Evolutionary conservation across 805 yeast species (phyloP).

Genomic region (Candida endomychidarum): DNA sequence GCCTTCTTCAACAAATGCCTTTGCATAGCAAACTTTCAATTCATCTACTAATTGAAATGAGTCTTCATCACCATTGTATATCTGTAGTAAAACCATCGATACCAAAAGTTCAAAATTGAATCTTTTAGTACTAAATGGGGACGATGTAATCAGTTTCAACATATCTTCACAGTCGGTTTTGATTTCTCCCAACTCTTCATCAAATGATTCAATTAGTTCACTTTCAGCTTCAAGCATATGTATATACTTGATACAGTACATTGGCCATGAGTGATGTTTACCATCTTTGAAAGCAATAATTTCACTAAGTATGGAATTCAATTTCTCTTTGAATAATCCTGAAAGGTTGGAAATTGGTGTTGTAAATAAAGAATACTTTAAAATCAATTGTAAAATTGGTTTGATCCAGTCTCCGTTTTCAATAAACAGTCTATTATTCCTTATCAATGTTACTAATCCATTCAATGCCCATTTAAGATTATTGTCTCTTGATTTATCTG

Average conservation of each 20-base stretch:
- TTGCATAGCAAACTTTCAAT: slow-evolving; percentile 58
- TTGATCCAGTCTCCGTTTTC: slow-evolving; percentile 22
- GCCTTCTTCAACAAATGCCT: slow-evolving; percentile 34
- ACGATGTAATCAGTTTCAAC: slow-evolving; percentile 32
- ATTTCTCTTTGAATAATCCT: slow-evolving; percentile 55
- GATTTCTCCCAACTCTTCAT: slow-evolving; percentile 53
- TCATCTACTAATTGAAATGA: slow-evolving; percentile 75
- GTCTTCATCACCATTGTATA: slow-evolving; percentile 76
- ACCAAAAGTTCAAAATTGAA: slow-evolving; percentile 73
- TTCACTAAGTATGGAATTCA: slow-evolving; percentile 67
- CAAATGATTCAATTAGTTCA: slow-evolving; percentile 43
- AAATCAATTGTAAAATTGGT: slow-evolving; percentile 37
- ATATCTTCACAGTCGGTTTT: slow-evolving; percentile 49
- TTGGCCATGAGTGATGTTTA: slow-evolving; percentile 61
- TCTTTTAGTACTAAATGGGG: slow-evolving; percentile 43
- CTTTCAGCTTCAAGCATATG: slow-evolving; percentile 20
- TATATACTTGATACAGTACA: slow-evolving; percentile 44
- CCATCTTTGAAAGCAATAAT: slow-evolving; percentile 46
- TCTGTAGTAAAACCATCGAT: slow-evolving; percentile 73
- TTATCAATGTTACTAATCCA: slow-evolving; percentile 51
- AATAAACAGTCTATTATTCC: slow-evolving; percentile 40
- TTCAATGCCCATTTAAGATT: slow-evolving; percentile 62
- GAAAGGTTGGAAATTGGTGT: slow-evolving; percentile 25
- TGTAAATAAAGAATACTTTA: slow-evolving; percentile 43
- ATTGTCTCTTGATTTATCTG: slow-evolving; percentile 31